These are phyloP conservation scores for Paraphoma sp. DNA, from an alignment of 2,329 filamentous ascomycete genomes.

Conservation along the genomic window DNA sequence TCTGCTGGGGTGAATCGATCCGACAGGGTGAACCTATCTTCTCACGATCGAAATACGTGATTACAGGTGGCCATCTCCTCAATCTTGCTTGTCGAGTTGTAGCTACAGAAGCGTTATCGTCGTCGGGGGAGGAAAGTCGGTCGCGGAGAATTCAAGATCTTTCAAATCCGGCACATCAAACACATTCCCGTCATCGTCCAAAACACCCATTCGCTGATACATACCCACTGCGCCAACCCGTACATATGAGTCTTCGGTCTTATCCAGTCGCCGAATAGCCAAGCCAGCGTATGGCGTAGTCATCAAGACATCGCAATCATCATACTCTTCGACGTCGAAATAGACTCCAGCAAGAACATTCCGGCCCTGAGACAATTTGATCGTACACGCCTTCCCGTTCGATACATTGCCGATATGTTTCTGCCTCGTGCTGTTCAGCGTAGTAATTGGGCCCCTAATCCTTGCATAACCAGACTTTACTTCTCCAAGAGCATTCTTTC, in stretches of 20 bases:
- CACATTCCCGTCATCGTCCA: not conserved
- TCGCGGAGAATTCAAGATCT: not conserved
- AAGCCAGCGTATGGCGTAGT: constrained; percentile 7
- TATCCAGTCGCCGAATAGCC: not conserved
- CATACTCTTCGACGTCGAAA: constrained; percentile 4
- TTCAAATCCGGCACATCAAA: not conserved
- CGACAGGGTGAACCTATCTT: not conserved
- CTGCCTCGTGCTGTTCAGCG: not conserved
- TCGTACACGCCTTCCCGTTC: not conserved
- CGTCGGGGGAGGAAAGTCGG: not conserved
- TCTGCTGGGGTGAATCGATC: too few species aligned
- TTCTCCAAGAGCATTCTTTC: constrained; percentile 13
- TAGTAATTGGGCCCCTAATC: constrained; percentile 3
- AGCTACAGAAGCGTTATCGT: not conserved
- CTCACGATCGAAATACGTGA: not conserved
- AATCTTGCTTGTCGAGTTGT: not conserved
- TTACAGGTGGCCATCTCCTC: not conserved
- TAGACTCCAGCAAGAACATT: constrained; percentile 2
- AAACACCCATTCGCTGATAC: constrained; percentile 21
- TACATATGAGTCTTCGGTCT: constrained; percentile 2
- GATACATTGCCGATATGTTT: not conserved
- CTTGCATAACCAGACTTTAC: constrained; percentile 7
- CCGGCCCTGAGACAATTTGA: not conserved
- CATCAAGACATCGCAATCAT: constrained; percentile 6
- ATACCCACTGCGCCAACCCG: constrained; percentile 18